Evolutionary conservation across 768 basidiomycete species (phyloP).

Genomic region (Boletellus emodensis): DNA sequence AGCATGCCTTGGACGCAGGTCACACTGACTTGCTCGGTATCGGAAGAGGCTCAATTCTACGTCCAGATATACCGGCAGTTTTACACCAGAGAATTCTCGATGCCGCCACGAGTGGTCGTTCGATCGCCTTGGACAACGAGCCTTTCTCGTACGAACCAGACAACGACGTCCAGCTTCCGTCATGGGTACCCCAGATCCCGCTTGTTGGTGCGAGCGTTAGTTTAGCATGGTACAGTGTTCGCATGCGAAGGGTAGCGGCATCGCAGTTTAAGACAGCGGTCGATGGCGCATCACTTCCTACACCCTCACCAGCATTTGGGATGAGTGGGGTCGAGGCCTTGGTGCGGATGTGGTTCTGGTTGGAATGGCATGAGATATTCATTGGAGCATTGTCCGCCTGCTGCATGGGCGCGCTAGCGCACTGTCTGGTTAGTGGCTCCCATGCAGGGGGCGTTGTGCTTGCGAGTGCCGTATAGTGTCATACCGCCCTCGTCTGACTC

Average conservation of each 20-base stretch:
- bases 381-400: not conserved
- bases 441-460: too few species aligned
- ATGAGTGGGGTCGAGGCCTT: constrained; percentile 37
- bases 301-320: constrained; percentile 19
- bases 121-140: constrained; percentile 18
- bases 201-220: constrained; percentile 62
- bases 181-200: constrained; percentile 43
- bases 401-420: too few species aligned
- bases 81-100: constrained; percentile 22
- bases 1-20: constrained; percentile 44
- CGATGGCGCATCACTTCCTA: constrained; percentile 1
- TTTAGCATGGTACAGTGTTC: constrained; percentile 65
- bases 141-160: constrained; percentile 41
- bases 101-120: constrained; percentile 4
- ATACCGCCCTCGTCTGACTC: too few species aligned
- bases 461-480: too few species aligned
- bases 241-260: constrained; percentile 49
- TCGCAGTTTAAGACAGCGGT: constrained; percentile 4
- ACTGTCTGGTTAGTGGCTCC: too few species aligned
- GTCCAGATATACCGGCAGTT: constrained; percentile 54
- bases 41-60: constrained; percentile 60
- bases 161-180: constrained; percentile 17
- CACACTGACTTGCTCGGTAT: constrained; percentile 78
- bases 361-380: constrained; percentile 11
- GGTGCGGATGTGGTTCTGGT: constrained; percentile 48